Conservation (phyloP, 768 basidiomycete species). For the Hypholoma sublateritium region DNA sequence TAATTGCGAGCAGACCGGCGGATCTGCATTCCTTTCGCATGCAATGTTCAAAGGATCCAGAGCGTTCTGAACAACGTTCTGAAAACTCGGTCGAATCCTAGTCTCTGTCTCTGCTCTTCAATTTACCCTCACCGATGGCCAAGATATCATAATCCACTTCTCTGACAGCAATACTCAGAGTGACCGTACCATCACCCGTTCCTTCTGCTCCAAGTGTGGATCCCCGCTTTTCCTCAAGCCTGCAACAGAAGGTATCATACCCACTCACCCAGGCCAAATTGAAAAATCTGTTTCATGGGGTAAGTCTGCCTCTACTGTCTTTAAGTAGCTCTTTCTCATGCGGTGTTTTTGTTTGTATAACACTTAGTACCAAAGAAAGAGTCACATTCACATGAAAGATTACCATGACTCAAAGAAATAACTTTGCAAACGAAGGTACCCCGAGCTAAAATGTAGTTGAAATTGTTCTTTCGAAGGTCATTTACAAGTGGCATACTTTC, state of each 20-base stretch:
- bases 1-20: constrained; percentile 32
- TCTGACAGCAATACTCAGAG: constrained; percentile 25
- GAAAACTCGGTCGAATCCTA: neutral
- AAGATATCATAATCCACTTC: constrained; percentile 21
- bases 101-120: constrained; percentile 14
- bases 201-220: constrained; percentile 32
- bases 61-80: constrained; percentile 6
- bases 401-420: constrained; percentile 24
- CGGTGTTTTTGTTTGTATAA: neutral
- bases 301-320: neutral
- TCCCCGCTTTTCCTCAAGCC: constrained; percentile 24
- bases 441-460: neutral
- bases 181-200: constrained; percentile 25
- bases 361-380: constrained; percentile 22
- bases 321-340: neutral
- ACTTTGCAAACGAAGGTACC: constrained; percentile 10
- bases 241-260: constrained; percentile 18
- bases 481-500: too few species aligned
- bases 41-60: constrained; percentile 28
- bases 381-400: constrained; percentile 9
- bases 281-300: constrained; percentile 24
- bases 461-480: neutral
- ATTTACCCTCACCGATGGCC: constrained; percentile 23
- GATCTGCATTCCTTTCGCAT: constrained; percentile 33
- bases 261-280: constrained; percentile 22